Conservation (phyloP, 2,329 filamentous ascomycete genomes). For the Phyllosticta capitalensis region DNA sequence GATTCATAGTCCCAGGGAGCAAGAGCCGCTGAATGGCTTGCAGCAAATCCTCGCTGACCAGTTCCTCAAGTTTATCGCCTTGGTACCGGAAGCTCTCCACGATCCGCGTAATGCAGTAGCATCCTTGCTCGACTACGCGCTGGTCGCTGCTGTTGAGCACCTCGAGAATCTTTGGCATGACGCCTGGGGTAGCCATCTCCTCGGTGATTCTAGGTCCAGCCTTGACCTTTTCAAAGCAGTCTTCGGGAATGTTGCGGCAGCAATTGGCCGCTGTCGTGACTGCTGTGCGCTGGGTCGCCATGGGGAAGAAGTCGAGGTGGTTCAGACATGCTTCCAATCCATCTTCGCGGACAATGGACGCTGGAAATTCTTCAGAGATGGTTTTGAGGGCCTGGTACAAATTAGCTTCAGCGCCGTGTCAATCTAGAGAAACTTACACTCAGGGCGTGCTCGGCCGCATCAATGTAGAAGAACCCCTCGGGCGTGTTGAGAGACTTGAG, state of each 20-base stretch:
- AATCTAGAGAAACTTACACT: conserved; percentile 45
- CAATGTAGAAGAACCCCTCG: conserved; percentile 55
- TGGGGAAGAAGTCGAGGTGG: conserved; percentile 95
- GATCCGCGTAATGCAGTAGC: conserved; percentile 87
- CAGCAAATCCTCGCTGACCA: conserved; percentile 81
- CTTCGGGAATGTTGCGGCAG: conserved; percentile 90
- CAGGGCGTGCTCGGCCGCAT: conserved; percentile 90
- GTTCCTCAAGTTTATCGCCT: conserved; percentile 77
- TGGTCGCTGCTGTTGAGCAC: conserved; percentile 90
- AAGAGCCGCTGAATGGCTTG: conserved; percentile 77
- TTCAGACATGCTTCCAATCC: conserved; percentile 92
- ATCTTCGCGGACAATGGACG: conserved; percentile 89
- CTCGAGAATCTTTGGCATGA: conserved; percentile 90
- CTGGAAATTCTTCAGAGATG: conserved; percentile 91
- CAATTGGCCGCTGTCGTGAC: conserved; percentile 97
- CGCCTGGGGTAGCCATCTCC: conserved; percentile 44
- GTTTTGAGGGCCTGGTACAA: conserved; percentile 69
- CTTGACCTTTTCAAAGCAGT: conserved; percentile 81
- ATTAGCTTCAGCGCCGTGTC: conserved; percentile 7
- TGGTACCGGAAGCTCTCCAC: conserved; percentile 95
- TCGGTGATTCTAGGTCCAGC: neutral
- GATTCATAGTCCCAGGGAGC: conserved; percentile 86
- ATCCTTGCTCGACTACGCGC: conserved; percentile 92
- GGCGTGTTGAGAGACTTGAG: conserved; percentile 72
- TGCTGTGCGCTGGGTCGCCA: conserved; percentile 89